phyloP scores from a whole-genome alignment of 164 flowering plant genomes.

The Euptelea pleiosperma region DNA sequence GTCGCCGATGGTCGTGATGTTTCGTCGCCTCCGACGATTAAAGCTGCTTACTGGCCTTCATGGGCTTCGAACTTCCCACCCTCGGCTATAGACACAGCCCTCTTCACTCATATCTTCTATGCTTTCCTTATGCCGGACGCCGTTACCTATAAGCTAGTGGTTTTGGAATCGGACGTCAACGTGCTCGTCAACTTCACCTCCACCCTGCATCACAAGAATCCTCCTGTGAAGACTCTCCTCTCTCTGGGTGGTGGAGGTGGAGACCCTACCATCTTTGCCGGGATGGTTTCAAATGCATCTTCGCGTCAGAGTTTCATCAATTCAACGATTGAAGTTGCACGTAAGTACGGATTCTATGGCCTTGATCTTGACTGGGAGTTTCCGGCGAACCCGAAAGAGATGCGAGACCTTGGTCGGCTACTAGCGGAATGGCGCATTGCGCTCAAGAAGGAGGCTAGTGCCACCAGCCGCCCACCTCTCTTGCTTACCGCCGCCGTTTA shows the following conservation, averaged over 20 bases:
- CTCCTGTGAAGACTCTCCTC: constrained; percentile 37
- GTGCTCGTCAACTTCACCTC: constrained; percentile 35
- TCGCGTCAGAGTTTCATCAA: constrained; percentile 36
- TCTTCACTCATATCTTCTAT: constrained; percentile 45
- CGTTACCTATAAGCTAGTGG: constrained; percentile 28
- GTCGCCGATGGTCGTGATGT: too few relatives aligned
- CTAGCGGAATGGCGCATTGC: constrained; percentile 43
- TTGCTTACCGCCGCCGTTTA: constrained; percentile 56
- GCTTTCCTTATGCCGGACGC: constrained; percentile 43
- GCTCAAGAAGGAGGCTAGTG: constrained; percentile 29
- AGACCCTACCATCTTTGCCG: constrained; percentile 23
- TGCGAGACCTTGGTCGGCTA: constrained; percentile 23
- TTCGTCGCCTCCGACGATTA: constrained; percentile 16
- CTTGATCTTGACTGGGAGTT: constrained; percentile 47
- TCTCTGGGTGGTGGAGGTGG: constrained; percentile 45
- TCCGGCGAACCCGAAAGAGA: constrained; percentile 26
- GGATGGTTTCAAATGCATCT: constrained; percentile 27
- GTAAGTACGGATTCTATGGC: constrained; percentile 44
- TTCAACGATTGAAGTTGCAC: constrained; percentile 37
- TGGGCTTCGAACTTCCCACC: constrained; percentile 32
- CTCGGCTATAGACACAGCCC: constrained; percentile 38
- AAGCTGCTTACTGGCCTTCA: constrained; percentile 44
- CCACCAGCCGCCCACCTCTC: constrained; percentile 26
- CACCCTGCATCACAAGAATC: constrained; percentile 30
- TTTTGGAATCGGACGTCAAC: constrained; percentile 11